phyloP scores from a whole-genome alignment of 2,329 filamentous ascomycete species.

The Sclerotinia minor region DNA sequence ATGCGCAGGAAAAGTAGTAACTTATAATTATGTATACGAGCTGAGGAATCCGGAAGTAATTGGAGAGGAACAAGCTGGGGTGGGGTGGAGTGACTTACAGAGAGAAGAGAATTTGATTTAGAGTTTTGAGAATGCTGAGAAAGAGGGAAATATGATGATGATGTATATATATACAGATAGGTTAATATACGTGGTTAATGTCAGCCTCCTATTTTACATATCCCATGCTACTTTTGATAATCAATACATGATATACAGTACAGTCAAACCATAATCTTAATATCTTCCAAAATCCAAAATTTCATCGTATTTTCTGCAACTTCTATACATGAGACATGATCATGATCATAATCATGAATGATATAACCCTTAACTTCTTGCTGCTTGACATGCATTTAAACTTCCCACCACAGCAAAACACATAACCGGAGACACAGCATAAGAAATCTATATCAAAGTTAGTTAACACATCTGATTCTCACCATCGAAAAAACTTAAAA shows the following conservation, averaged over 20 bases:
- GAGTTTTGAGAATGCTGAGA: too few species aligned
- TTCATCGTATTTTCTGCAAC: too few species aligned
- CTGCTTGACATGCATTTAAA: conserved; percentile 41
- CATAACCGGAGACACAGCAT: conserved; percentile 44
- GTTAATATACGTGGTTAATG: too few species aligned
- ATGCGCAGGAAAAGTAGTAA: too few species aligned
- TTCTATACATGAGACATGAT: background rate
- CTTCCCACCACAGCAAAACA: conserved; percentile 44
- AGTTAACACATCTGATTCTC: background rate
- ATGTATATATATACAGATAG: too few species aligned
- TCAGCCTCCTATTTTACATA: background rate
- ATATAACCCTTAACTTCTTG: conserved; percentile 16
- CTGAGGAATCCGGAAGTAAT: too few species aligned
- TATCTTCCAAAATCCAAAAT: background rate
- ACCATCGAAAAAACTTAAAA: too few species aligned
- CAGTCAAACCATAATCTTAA: background rate
- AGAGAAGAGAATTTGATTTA: too few species aligned
- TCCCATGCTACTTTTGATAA: background rate
- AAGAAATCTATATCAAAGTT: conserved; percentile 40
- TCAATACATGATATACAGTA: background rate
- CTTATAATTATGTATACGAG: too few species aligned
- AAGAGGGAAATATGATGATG: too few species aligned
- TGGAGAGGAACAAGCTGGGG: too few species aligned
- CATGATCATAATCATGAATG: background rate
- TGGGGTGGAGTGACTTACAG: too few species aligned